Base-by-base conservation (phyloP, 2,329 filamentous ascomycete genomes). In the Fusarium secorum region DNA sequence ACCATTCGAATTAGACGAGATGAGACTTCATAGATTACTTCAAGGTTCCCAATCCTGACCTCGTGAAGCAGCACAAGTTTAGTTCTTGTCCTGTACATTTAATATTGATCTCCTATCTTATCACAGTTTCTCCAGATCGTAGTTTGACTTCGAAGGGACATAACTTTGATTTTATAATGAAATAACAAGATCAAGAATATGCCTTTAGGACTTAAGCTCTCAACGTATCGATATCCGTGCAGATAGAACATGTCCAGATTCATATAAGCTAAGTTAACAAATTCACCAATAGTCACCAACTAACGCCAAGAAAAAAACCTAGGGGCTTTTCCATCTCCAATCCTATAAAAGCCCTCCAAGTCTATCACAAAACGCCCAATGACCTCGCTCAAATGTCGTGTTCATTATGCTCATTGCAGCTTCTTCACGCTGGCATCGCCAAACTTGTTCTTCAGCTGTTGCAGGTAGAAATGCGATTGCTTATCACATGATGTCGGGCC, bases 401-500 rank as follows among this genome's bases (percentile, higher is more conserved):
- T 46, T n/a, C 54, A 67, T 72, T 28, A 60, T 65, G n/a, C 56
- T 73, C 26, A 48, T 46, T 54, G 42, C 24, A 38, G 52, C 51
- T 53, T 64, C 24, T 42, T 42, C 10, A 53, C 53, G 24, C 28
- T 48, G 8, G 51, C 56, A 18, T 57, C 56, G 11, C 69, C 69
- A 65, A 85, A 85, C 14, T 81, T 79, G 38, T 79, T 77, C 67
- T 79, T 82, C 85, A 86, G 86, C 60, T 83, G 81, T 54, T 84
- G 77, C 67, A 81, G 81, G 74, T 84, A 89, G 32, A 77, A 79
- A 55, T 84, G 84, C 73, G 95, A 90, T 79, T 95, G 91, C 57
- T 87, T 86, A 68, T 91, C 89, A 79, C 96, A 98, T 71, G 87
- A 89, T 53, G 88, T 83, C 39, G 83, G 81, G 15, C 83, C 84